phyloP scores from a whole-genome alignment of 768 basidiomycete genomes.

The Suillus subalutaceus region DNA sequence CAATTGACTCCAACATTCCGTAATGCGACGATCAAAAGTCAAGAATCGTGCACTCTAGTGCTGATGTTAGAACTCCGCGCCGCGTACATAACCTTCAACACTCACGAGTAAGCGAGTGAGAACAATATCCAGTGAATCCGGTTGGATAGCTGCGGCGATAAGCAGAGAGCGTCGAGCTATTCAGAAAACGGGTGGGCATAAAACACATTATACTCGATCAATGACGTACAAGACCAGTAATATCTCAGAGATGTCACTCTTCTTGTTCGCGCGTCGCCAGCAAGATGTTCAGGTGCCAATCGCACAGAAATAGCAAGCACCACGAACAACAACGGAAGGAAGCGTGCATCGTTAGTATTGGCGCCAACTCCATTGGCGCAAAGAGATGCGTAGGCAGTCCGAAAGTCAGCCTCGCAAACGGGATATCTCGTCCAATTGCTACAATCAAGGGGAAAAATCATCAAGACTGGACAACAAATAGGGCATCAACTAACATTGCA shows the following conservation, averaged over 20 bases:
- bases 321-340: conserved; percentile 91
- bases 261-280: conserved; percentile 74
- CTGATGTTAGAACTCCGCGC: background rate
- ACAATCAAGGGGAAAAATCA: conserved; percentile 14
- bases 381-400: conserved; percentile 67
- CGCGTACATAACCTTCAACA: background rate
- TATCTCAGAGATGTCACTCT: conserved; percentile 84
- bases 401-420: conserved; percentile 82
- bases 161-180: conserved; percentile 84
- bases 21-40: conserved; percentile 80
- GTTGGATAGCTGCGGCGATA: conserved; percentile 91
- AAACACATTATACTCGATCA: conserved; percentile 13
- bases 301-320: conserved; percentile 87
- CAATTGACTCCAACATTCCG: conserved; percentile 95
- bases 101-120: conserved; percentile 79
- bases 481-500: conserved; percentile 54
- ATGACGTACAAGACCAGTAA: conserved; percentile 90
- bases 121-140: conserved; percentile 92
- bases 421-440: conserved; percentile 97
- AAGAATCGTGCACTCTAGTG: conserved; percentile 69
- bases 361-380: conserved; percentile 62
- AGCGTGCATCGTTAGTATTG: conserved; percentile 78
- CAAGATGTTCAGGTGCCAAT: conserved; percentile 83
- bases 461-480: conserved; percentile 9
- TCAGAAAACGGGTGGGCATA: conserved; percentile 19